Percentiles rank a stretch among this genome's conserved stretches.
Conservation (phyloP, 176 grass and related monocot species). For the Zoysia japonica region DNA sequence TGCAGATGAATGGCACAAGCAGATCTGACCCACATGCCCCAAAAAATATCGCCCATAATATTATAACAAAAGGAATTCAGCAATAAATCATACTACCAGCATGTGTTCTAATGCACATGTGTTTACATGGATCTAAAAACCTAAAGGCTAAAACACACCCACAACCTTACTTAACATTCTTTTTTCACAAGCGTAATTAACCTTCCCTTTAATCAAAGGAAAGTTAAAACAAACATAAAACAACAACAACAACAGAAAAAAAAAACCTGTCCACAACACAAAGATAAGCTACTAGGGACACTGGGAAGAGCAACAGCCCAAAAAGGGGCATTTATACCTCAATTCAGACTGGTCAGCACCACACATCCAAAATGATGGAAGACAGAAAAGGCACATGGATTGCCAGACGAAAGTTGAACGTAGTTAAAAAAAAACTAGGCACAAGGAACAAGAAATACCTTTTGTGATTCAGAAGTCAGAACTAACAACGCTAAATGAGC, state of each 20-base stretch:
- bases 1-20: neutral
- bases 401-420: conserved; percentile 25
- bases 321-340: conserved; percentile 35
- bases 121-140: neutral
- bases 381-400: conserved; percentile 38
- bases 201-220: neutral
- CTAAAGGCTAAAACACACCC: neutral
- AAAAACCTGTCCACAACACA: neutral
- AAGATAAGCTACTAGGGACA: neutral
- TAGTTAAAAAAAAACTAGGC: conserved; percentile 19
- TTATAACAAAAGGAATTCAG: neutral
- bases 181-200: neutral
- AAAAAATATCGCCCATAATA: neutral
- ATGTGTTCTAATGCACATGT: neutral
- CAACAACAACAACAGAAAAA: neutral
- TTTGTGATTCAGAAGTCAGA: conserved; percentile 15
- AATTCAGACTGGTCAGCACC: conserved; percentile 37
- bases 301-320: neutral
- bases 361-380: conserved; percentile 32
- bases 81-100: neutral
- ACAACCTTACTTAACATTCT: neutral
- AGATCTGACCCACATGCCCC: neutral
- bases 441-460: conserved; percentile 24
- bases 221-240: neutral
- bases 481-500: conserved; percentile 43